Conservation (phyloP, 768 basidiomycete species). For the Cystofilobasidium ferigula region DNA sequence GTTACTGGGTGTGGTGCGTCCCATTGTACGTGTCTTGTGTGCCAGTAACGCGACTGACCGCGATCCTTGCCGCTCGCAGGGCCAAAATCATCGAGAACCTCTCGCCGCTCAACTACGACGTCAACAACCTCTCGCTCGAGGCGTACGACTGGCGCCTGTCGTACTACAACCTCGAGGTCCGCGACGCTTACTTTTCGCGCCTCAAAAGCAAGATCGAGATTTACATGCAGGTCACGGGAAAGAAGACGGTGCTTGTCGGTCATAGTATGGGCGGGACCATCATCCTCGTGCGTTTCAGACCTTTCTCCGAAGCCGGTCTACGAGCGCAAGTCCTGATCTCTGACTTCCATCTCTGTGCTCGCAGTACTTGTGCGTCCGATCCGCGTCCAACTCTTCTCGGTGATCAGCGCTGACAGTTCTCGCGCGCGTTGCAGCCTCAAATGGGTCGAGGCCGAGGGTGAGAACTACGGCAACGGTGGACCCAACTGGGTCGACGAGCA, state of each 20-base stretch:
- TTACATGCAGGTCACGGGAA: constrained; percentile 58
- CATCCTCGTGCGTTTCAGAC: constrained; percentile 19
- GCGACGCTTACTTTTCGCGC: constrained; percentile 39
- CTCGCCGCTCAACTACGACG: constrained; percentile 84
- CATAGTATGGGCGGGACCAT: constrained; percentile 71
- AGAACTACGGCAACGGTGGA: constrained; percentile 62
- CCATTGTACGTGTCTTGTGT: not conserved
- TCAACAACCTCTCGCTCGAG: constrained; percentile 61
- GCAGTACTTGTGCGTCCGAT: constrained; percentile 63
- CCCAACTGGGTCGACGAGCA: constrained; percentile 86
- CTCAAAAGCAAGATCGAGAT: constrained; percentile 72
- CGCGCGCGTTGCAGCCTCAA: constrained; percentile 54
- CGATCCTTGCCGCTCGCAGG: too few species aligned
- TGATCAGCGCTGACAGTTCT: not conserved
- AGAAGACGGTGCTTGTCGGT: constrained; percentile 63
- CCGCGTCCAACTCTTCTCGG: not conserved
- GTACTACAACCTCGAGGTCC: constrained; percentile 76
- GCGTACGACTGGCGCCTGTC: constrained; percentile 64
- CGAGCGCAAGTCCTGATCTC: not conserved
- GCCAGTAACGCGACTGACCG: not conserved
- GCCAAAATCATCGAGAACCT: constrained; percentile 79
- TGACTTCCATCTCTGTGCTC: not conserved
- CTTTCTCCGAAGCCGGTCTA: not conserved
- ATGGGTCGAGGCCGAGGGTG: constrained; percentile 81
- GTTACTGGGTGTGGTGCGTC: constrained; percentile 78